Conservation (phyloP, 2,329 filamentous ascomycete genomes). For the Arthrobotrys musiformis region DNA sequence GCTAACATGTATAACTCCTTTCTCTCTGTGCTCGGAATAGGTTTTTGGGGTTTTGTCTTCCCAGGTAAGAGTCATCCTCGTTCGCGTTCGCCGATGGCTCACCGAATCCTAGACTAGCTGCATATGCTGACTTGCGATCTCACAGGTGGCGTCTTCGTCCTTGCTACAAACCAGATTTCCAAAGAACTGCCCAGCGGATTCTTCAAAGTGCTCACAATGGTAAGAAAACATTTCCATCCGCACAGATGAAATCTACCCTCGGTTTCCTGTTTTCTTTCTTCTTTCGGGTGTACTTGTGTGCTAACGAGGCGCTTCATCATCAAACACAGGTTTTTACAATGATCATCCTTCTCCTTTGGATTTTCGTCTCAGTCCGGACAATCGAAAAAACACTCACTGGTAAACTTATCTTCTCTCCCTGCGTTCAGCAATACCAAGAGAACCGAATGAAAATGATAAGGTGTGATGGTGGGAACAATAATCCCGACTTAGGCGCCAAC, state of each 20-base stretch:
- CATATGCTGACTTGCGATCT: slow-evolving; percentile 25
- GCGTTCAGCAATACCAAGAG: slow-evolving; percentile 63
- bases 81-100: not conserved
- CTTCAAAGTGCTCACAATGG: slow-evolving; percentile 69
- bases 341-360: slow-evolving; percentile 69
- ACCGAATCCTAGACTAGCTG: not conserved
- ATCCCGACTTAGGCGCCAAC: slow-evolving; percentile 11
- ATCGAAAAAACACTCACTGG: slow-evolving; percentile 66
- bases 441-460: slow-evolving; percentile 19
- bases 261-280: not conserved
- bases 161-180: slow-evolving; percentile 66
- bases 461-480: not conserved
- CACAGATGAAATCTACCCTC: not conserved
- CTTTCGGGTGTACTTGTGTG: no score
- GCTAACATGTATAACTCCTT: slow-evolving; percentile 19
- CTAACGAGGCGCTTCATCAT: not conserved
- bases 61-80: slow-evolving; percentile 37
- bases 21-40: slow-evolving; percentile 1
- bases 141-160: slow-evolving; percentile 67
- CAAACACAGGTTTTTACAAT: slow-evolving; percentile 65
- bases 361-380: slow-evolving; percentile 68
- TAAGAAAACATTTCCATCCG: slow-evolving; percentile 58
- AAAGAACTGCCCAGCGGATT: slow-evolving; percentile 68
- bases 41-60: slow-evolving; percentile 55
- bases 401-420: slow-evolving; percentile 69